A percentile compares a stretch with the other conserved stretches of the same genome.
These are phyloP conservation scores for Verticillium tricorpus DNA, from an alignment of 2,329 filamentous ascomycete species.

Conservation along the genomic window DNA sequence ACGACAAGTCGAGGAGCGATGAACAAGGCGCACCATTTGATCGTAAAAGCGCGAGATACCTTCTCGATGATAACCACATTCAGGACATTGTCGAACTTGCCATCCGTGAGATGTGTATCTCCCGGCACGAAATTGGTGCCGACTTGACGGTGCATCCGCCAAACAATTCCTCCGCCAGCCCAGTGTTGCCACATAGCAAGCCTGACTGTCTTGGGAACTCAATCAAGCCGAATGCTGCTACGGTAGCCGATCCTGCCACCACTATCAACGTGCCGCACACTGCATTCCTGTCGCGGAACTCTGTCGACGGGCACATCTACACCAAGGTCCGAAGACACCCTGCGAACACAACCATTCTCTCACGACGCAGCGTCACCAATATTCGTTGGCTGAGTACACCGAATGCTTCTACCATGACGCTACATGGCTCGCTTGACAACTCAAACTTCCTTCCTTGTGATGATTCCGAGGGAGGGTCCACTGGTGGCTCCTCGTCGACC, in stretches of 20 bases:
- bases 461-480: not conserved
- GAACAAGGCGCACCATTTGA: not conserved
- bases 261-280: conserved; percentile 27
- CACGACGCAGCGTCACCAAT: conserved; percentile 22
- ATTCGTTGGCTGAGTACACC: conserved; percentile 21
- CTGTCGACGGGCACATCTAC: conserved; percentile 15
- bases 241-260: conserved; percentile 23
- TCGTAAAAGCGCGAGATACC: not conserved
- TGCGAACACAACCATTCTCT: conserved; percentile 22
- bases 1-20: not conserved
- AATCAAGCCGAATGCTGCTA: conserved; percentile 19
- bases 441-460: conserved; percentile 3
- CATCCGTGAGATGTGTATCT: conserved; percentile 3
- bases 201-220: conserved; percentile 11
- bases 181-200: not conserved
- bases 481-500: not conserved
- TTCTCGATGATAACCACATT: conserved; percentile 3
- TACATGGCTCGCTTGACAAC: conserved; percentile 3
- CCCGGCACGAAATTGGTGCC: not conserved
- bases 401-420: conserved; percentile 8
- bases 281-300: conserved; percentile 20
- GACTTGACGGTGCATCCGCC: not conserved
- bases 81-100: conserved; percentile 8
- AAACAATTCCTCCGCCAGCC: not conserved
- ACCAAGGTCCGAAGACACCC: conserved; percentile 11